Base-by-base conservation (phyloP, 805 yeast species). In the Kuraishia floccosa region DNA sequence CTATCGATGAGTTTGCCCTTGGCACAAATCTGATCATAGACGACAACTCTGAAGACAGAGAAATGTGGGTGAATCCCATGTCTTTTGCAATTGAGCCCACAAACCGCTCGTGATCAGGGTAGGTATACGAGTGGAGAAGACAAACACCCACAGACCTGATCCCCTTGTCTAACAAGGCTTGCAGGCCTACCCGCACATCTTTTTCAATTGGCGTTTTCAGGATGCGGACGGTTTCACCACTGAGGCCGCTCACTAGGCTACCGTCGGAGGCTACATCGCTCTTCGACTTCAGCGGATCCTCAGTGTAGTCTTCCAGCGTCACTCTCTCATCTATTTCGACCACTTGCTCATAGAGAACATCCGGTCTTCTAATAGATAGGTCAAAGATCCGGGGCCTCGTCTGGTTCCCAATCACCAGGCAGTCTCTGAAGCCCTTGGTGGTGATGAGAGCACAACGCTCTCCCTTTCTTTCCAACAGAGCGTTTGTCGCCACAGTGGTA, bases 401-500 rank as follows among this genome's bases (percentile, higher is more conserved):
- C 52, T 89, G 97, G 47, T 84, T 85, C 3, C 97, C 97, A 42
- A 89, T 87, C 2, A 63, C 54, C 38, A 89, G 59, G 24, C 81
- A 74, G 47, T 89, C 96, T 41, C 72, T 72, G 55, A 85, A 89
- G 0, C 96, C 97, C 44, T 75, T 79, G 11, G 96, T 83, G 3
- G 94, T 85, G 4, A 87, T 53, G 36, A 89, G 63, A 2, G 91
- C 93, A 42, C 93, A 86, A 21, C 74, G 59, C 34, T 86, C 93
- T 31, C 97, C 97, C 47, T 86, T 86, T 39, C 97, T 68, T 48
- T 89, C 97, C 36, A 89, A 63, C 22, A 91, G 65, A 1, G 97
- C 96, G 56, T 89, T 89, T 5, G 97, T 89, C 2, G 97, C 97
- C 6, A 86, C 91, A 0, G 96, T 87, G 3, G 96, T 86, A 3